Evolutionary conservation across 73 alveolate genomes (phyloP), one percentile per base, ranked within the genome.

Genomic region (Tetrahymena elliotti): DNA sequence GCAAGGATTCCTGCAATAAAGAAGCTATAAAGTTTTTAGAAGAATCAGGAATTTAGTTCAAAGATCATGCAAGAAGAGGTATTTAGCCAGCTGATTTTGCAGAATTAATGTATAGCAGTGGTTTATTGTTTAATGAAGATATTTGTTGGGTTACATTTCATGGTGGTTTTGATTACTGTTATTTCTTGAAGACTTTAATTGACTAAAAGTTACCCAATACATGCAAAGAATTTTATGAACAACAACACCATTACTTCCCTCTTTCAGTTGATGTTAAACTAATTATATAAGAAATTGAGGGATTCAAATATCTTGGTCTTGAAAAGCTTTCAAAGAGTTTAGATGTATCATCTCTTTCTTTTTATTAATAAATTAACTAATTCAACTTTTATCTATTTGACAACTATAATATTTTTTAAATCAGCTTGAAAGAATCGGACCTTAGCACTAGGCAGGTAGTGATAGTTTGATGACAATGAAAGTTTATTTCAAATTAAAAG

Each of bases 391-490:
- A n/a, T n/a, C n/a, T n/a, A n/a, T n/a, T n/a, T n/a, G n/a, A n/a
- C n/a, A n/a, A n/a, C n/a, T 41, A 12, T n/a, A 53, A 53, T 53
- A 1, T 0, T n/a, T 68, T 68, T 68, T 68, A 68, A 1, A 27
- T 68, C 36, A 68, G 88, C 88, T 94, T 34, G 53, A 83, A 16
- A 95, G 99, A 93, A 96, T 97, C 27, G 99, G 99, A 35, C 84
- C 95, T 24, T 95, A 95, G 95, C 99, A 98, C 84, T 98, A 98
- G 95, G 99, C 99, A 3, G 99, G 99, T 84, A 97, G 99, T 84
- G 99, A 98, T 93, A 95, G 98, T 24, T 94, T 97, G 83, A 98
- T 98, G n/a, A 98, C 99, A 8, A 83, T 96, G 53, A 97, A 98
- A 92, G 94, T 97, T 4, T 98, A 97, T 95, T 96, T 98, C 52